These are phyloP conservation scores for Ophiostoma himal-ulmi DNA, from an alignment of 2,329 filamentous ascomycete species.

Conservation along the genomic window DNA sequence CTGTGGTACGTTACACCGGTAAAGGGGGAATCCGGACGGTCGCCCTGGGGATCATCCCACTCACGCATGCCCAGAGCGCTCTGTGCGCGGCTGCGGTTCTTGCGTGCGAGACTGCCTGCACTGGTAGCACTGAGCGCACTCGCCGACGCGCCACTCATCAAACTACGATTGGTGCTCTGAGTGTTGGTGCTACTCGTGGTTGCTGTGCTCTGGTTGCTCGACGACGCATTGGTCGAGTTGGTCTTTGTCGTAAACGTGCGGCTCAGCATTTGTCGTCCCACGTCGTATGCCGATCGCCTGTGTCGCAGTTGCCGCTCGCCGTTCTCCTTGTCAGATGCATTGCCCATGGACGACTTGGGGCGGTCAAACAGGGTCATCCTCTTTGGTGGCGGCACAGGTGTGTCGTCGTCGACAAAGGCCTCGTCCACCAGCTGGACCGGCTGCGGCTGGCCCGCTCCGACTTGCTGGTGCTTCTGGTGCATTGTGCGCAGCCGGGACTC, in stretches of 20 bases:
- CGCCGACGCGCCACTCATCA: conserved; percentile 92
- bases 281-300: conserved; percentile 72
- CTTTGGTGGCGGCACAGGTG: conserved; percentile 53
- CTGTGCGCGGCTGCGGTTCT: conserved; percentile 53
- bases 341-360: conserved; percentile 55
- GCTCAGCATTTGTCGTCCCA: conserved; percentile 62
- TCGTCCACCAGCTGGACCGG: not conserved
- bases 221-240: conserved; percentile 71
- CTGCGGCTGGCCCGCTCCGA: not conserved
- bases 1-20: conserved; percentile 87
- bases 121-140: conserved; percentile 91
- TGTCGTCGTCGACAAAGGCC: conserved; percentile 42
- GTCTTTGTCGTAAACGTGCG: conserved; percentile 87
- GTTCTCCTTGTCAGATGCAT: conserved; percentile 30
- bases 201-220: conserved; percentile 60
- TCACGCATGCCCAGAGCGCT: conserved; percentile 60
- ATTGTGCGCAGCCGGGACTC: conserved; percentile 71
- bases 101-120: conserved; percentile 83
- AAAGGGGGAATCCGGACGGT: conserved; percentile 58
- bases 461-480: conserved; percentile 50
- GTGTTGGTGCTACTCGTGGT: conserved; percentile 58
- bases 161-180: conserved; percentile 70
- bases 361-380: conserved; percentile 38
- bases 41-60: conserved; percentile 38
- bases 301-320: conserved; percentile 48